A percentile compares a stretch with the other conserved stretches of the same genome.
Evolutionary conservation across 441 rosid species (phyloP).

Genomic region (Eutrema salsugineum): DNA sequence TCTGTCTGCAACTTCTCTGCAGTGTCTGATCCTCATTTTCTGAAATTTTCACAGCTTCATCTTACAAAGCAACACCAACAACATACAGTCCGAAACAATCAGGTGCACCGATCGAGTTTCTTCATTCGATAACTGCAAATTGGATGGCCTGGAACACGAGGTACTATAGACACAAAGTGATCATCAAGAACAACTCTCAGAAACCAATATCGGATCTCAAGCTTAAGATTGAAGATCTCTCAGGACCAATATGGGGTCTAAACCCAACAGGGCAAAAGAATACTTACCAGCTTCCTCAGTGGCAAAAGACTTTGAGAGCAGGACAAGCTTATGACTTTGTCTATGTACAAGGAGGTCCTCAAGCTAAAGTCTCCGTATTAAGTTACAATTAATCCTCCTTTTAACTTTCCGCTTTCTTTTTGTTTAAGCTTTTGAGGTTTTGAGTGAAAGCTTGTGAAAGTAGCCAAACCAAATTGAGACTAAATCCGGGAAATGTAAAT

Average conservation of each 20-base stretch:
- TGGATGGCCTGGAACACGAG: slow-evolving; percentile 50
- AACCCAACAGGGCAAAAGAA: slow-evolving; percentile 43
- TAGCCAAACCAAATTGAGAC: slow-evolving; percentile 24
- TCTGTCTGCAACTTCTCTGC: background rate
- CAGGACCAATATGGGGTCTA: slow-evolving; percentile 68
- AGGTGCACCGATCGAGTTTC: slow-evolving; percentile 42
- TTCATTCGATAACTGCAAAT: slow-evolving; percentile 60
- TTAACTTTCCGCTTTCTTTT: background rate
- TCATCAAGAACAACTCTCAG: slow-evolving; percentile 51
- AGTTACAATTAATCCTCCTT: slow-evolving; percentile 42
- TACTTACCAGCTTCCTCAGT: slow-evolving; percentile 51
- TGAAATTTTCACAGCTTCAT: slow-evolving; percentile 16
- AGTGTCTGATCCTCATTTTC: background rate
- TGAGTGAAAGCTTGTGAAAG: background rate
- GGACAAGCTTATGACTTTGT: slow-evolving; percentile 48
- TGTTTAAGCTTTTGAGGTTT: background rate
- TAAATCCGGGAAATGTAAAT: slow-evolving; percentile 21
- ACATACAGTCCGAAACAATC: slow-evolving; percentile 27
- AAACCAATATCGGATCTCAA: slow-evolving; percentile 51
- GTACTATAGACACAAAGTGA: slow-evolving; percentile 65
- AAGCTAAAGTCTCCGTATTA: slow-evolving; percentile 55
- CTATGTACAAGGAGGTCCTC: slow-evolving; percentile 80
- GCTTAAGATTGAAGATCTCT: slow-evolving; percentile 43
- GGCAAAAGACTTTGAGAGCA: slow-evolving; percentile 44
- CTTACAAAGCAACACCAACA: slow-evolving; percentile 17